Percentiles rank a stretch among this genome's conserved stretches.
Evolutionary conservation across 805 yeast genomes (phyloP).

Genomic region (Hanseniaspora lachancei): DNA sequence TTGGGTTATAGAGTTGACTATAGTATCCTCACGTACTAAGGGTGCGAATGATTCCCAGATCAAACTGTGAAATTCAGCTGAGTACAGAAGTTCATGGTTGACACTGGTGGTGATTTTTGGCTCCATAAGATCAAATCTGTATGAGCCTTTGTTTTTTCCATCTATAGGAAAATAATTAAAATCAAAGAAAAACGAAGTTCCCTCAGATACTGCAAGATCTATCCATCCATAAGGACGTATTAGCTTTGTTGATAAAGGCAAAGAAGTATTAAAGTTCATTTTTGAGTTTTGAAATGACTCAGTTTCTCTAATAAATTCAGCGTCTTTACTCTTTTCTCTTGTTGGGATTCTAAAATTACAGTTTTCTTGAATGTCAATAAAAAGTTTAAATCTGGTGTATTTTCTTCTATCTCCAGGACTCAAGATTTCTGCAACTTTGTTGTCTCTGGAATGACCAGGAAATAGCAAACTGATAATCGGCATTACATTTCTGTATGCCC

Average conservation of each 20-base stretch:
- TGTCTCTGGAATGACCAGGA: slow-evolving; percentile 54
- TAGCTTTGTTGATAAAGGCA: slow-evolving; percentile 3
- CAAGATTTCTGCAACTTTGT: slow-evolving; percentile 31
- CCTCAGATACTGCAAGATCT: slow-evolving; percentile 49
- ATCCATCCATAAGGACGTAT: slow-evolving; percentile 81
- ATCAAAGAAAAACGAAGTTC: slow-evolving; percentile 36
- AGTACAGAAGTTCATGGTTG: slow-evolving; percentile 68
- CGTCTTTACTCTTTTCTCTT: slow-evolving; percentile 71
- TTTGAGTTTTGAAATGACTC: slow-evolving; percentile 24
- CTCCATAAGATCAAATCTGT: slow-evolving; percentile 34
- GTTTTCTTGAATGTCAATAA: slow-evolving; percentile 51
- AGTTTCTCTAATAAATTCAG: slow-evolving; percentile 24
- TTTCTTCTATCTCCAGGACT: slow-evolving; percentile 41
- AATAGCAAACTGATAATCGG: slow-evolving; percentile 51
- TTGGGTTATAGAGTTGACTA: slow-evolving; percentile 52
- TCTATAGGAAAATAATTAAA: slow-evolving; percentile 42
- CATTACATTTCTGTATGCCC: slow-evolving; percentile 80
- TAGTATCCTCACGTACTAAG: slow-evolving; percentile 66
- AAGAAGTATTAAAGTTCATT: slow-evolving; percentile 22
- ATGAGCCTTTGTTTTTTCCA: slow-evolving; percentile 42
- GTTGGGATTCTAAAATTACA: slow-evolving; percentile 63
- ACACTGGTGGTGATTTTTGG: slow-evolving; percentile 71
- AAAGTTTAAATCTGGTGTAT: slow-evolving; percentile 43
- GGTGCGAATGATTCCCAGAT: slow-evolving; percentile 56
- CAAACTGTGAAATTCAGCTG: slow-evolving; percentile 45